These are phyloP conservation scores for Tricholomella constricta DNA, from an alignment of 768 basidiomycete genomes.

Conservation along the genomic window DNA sequence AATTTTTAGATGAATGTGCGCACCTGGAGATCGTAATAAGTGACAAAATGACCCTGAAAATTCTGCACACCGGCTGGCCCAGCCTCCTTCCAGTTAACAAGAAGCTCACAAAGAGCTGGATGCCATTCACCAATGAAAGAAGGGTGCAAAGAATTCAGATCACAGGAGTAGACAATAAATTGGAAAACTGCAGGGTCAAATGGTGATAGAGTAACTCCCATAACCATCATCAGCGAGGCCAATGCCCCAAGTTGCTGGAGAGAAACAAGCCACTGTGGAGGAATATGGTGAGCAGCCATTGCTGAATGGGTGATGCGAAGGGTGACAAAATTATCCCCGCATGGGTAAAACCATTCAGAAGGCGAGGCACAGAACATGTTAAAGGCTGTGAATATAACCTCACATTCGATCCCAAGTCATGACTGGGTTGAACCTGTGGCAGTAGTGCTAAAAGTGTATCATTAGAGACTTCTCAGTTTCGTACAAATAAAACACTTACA, in stretches of 20 bases:
- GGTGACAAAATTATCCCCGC: background rate
- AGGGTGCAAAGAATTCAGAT: background rate
- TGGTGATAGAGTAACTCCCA: background rate
- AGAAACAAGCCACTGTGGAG: background rate
- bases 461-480: no score
- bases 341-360: background rate
- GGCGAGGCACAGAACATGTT: background rate
- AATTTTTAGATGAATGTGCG: background rate
- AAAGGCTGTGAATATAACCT: background rate
- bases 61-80: background rate
- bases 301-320: background rate
- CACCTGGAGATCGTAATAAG: slow-evolving; percentile 4
- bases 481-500: no score
- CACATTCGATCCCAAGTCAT: background rate
- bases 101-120: background rate
- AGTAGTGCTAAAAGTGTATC: background rate
- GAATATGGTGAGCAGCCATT: background rate
- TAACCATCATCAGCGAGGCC: background rate
- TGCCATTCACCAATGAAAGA: background rate
- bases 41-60: slow-evolving; percentile 4
- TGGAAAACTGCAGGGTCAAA: background rate
- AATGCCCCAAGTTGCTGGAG: background rate
- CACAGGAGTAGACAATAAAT: background rate
- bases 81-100: background rate
- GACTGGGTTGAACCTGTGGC: background rate